Evolutionary conservation across 352 stramenopile species (phyloP).

Genomic region (Phytophthora crassamura): DNA sequence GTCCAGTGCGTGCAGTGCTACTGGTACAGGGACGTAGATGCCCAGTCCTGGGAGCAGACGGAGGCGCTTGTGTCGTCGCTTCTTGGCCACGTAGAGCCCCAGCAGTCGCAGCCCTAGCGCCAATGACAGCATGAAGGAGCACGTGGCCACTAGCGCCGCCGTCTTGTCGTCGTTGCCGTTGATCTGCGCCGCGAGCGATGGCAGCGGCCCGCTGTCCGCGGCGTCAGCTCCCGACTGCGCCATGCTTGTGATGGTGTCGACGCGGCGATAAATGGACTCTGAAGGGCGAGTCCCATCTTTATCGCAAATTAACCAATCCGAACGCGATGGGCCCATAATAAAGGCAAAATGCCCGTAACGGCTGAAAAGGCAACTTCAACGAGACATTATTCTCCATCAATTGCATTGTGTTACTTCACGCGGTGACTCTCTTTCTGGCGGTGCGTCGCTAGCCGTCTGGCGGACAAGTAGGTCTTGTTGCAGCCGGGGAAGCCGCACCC

Average conservation of each 20-base stretch:
- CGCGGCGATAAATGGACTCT: conserved; percentile 10
- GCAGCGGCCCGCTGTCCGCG: conserved; percentile 19
- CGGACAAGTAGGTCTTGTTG: conserved; percentile 48
- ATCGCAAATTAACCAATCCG: too few species aligned
- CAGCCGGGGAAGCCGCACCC: conserved; percentile 40
- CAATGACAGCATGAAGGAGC: conserved; percentile 67
- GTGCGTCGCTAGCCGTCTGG: conserved; percentile 46
- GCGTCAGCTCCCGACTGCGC: conserved; percentile 13
- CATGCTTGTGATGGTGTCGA: conserved; percentile 17
- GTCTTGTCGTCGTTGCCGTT: conserved; percentile 55
- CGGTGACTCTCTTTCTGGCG: conserved; percentile 25
- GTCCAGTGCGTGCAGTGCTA: conserved; percentile 62
- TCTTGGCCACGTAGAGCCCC: conserved; percentile 40
- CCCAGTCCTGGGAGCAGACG: conserved; percentile 18
- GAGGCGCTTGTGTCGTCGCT: conserved; percentile 31
- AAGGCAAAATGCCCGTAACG: neutral
- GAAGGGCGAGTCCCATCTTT: conserved; percentile 22
- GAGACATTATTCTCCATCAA: neutral
- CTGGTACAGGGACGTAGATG: conserved; percentile 30
- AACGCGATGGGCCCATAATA: too few species aligned
- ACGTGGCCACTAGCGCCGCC: conserved; percentile 56
- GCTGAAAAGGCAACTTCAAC: conserved; percentile 6
- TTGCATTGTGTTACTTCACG: neutral
- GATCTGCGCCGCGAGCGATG: conserved; percentile 17
- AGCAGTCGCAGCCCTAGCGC: conserved; percentile 54